Evolutionary conservation across 164 flowering plant species (phyloP), one percentile per base, ranked within the genome.

Genomic region (Vitis vinifera): DNA sequence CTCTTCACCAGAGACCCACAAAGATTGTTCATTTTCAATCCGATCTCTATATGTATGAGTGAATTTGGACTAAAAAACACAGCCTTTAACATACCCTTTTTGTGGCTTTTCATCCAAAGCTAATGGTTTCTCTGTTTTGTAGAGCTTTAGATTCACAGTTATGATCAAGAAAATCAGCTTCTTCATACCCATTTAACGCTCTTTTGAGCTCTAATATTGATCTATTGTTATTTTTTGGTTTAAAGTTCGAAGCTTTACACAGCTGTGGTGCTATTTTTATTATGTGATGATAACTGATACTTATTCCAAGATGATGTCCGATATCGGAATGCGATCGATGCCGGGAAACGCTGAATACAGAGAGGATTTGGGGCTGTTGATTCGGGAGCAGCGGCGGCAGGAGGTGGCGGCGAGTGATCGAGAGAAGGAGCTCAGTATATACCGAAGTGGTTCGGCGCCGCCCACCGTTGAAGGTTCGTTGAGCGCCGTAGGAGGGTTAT

Each of bases 381-480:
- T 83, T 10, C 64, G 86, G 23, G 87, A 89, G 66, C 82, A 85
- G 65, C 72, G 77, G 71, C 82, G 55, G 8, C 77, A 71, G 15
- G 73, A 70, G 14, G 72, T 79, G 53, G 79, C 77, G 16, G 70
- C 70, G 67, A 75, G 75, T 73, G 93, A 85, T 73, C 76, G 83
- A n/a, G 94, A 88, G 76, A 81, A 77, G 68, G 96, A 89, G 64
- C 80, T 87, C 62, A 85, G 66, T 51, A 70, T 83, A 17, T 89
- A 68, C 70, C 62, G 98, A 60, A 93, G 97, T 69, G 95, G 95
- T 30, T 89, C 97, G 1, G 97, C 98, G 6, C 98, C 95, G 14
- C 98, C 98, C 7, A 88, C 95, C 0, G 90, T 93, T 10, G 95
- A 93, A 55, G 97, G 98, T 9, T 87, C 98, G 9, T 73, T 87